phyloP scores from a whole-genome alignment of 495 filamentous ascomycete species.

The Aspergillus incahuasiensis region DNA sequence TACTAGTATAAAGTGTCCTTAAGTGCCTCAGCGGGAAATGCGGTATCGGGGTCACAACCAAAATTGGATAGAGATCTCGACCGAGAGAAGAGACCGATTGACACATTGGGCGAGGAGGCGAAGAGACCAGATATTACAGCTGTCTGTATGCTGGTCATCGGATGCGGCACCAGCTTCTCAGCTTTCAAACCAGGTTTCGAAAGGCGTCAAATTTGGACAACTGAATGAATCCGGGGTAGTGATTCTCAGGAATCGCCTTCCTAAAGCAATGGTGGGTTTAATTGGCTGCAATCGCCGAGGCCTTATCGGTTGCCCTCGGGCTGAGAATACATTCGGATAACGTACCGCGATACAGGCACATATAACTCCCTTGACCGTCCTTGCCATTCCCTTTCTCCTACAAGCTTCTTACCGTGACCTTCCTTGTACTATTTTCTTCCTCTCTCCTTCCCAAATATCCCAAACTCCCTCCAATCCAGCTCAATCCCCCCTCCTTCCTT shows the following conservation, averaged over 20 bases:
- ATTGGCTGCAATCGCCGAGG: constrained; percentile 15
- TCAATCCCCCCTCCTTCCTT: background rate
- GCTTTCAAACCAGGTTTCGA: no score
- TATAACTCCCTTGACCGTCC: background rate
- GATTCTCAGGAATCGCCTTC: background rate
- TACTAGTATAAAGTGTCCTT: no score
- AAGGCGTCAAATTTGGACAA: background rate
- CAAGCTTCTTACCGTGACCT: constrained; percentile 3
- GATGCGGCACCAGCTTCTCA: no score
- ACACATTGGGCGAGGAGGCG: background rate
- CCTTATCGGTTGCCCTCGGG: constrained; percentile 14
- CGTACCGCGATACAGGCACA: constrained; percentile 5
- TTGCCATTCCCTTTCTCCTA: background rate
- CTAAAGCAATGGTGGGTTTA: background rate
- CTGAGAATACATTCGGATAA: constrained; percentile 1
- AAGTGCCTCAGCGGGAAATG: background rate
- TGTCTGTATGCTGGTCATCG: no score
- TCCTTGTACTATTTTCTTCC: background rate
- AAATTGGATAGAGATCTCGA: background rate
- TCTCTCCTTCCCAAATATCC: background rate
- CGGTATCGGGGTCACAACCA: background rate
- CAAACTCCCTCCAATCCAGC: background rate
- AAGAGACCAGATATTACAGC: background rate
- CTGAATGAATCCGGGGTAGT: background rate
- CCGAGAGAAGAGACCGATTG: background rate